Base-by-base conservation (phyloP, 495 filamentous ascomycete genomes). In the Hapsidospora chrysogenum region DNA sequence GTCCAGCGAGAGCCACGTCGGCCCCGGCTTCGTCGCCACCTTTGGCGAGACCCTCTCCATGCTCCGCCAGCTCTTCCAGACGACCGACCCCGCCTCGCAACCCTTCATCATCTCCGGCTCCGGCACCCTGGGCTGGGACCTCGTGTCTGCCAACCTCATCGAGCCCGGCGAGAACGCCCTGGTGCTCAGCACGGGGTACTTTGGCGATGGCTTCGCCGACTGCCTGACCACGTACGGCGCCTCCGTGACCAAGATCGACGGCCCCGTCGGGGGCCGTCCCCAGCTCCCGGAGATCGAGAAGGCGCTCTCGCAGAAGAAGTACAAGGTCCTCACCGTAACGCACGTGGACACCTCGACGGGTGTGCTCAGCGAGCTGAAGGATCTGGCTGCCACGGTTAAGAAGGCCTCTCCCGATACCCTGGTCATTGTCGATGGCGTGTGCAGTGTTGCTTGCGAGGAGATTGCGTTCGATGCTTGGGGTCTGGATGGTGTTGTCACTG, bases 291-390 rank as follows among this genome's bases (percentile, higher is more conserved):
- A 87, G 51, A 73, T 97, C 36, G 85, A 95, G 59, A 67, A 75
- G 49, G 85, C 84, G 11, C 64, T 97, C 35, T 77, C 78, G 51
- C 70, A 80, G 64, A 93, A 87, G 61, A 65, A 74, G 39, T 95
- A 94, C 63, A 93, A 93, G 68, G 41, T 81, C 33, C 60, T 97
- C 48, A 95, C 89, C 29, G 76, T 96, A 40, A 97, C 89, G 5
- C 89, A 97, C 56, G 86, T 93, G 38, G 89, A 97, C 48, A 97
- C 89, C 16, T 93, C 85, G 4, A 97, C 89, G 26, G 89, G 89
- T 33, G 89, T 97, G 5, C 64, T 97, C 32, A 85, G 75, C 47
- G 89, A 97, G 42, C 67, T 97, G 44, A 77, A 92, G 64, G 66
- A 70, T 29, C 59, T 97, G 26, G 73, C 84, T 11, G 78, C 80